Percentiles rank a stretch among this genome's conserved stretches.
Conservation (phyloP, 495 filamentous ascomycete genomes). For the Neurospora sp. region DNA sequence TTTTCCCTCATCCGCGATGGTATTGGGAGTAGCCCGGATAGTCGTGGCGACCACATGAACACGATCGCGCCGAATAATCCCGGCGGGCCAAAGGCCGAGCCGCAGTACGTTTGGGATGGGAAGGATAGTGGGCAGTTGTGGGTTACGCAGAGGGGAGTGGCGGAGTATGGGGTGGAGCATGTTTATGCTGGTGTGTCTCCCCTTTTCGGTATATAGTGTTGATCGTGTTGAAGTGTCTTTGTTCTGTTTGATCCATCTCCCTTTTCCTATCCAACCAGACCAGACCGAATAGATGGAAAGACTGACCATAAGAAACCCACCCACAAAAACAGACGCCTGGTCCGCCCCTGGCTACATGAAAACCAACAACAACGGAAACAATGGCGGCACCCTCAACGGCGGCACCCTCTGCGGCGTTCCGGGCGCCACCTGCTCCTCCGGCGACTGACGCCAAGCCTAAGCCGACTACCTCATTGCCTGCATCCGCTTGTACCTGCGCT, state of each 20-base stretch:
- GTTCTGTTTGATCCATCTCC: no score
- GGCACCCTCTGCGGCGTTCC: no score
- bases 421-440: slow-evolving; percentile 38
- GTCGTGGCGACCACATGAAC: slow-evolving; percentile 37
- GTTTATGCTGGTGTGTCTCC: slow-evolving; percentile 39
- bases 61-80: slow-evolving; percentile 38
- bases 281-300: neutral
- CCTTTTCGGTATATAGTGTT: neutral
- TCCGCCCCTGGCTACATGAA: slow-evolving; percentile 47
- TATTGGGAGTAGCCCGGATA: slow-evolving; percentile 41
- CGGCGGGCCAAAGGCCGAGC: no score
- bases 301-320: neutral
- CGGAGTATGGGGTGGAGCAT: slow-evolving; percentile 34
- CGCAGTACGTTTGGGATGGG: slow-evolving; percentile 39
- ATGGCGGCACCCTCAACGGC: slow-evolving; percentile 44
- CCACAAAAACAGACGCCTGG: slow-evolving; percentile 17
- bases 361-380: slow-evolving; percentile 38
- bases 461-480: slow-evolving; percentile 47
- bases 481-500: slow-evolving; percentile 37
- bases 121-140: slow-evolving; percentile 46
- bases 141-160: slow-evolving; percentile 39
- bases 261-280: neutral
- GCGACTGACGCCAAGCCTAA: slow-evolving; percentile 48
- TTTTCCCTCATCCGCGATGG: slow-evolving; percentile 47
- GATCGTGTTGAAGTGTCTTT: neutral